Evolutionary conservation across 306 rosid genomes (phyloP).

Genomic region (Medicago arabica): DNA sequence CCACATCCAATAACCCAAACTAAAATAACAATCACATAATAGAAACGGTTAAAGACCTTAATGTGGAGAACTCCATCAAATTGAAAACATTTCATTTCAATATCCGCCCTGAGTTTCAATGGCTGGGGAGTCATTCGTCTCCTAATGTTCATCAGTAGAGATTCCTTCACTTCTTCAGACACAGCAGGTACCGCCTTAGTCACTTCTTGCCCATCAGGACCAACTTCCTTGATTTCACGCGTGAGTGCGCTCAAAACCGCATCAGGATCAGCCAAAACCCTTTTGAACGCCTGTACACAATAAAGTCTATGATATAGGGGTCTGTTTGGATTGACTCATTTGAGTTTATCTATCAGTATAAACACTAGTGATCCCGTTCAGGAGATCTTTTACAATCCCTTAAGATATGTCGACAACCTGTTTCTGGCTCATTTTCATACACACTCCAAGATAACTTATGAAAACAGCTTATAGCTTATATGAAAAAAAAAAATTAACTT

Average conservation of each 20-base stretch:
- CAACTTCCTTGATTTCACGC: conserved; percentile 80
- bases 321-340: not conserved
- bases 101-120: conserved; percentile 80
- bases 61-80: conserved; percentile 98
- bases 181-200: conserved; percentile 88
- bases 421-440: not conserved
- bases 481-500: too few relatives aligned
- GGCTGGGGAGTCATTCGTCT: conserved; percentile 99
- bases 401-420: not conserved
- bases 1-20: too few relatives aligned
- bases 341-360: not conserved
- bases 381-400: not conserved
- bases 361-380: not conserved
- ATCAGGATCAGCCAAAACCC: conserved; percentile 89
- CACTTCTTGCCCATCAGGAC: conserved; percentile 93
- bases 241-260: conserved; percentile 77
- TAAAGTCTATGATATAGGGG: not conserved
- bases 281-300: conserved; percentile 81
- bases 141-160: conserved; percentile 78
- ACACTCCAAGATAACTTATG: not conserved
- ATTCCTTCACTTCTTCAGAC: conserved; percentile 83
- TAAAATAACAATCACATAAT: not conserved
- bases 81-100: conserved; percentile 93
- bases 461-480: not conserved
- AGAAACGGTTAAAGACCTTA: conserved; percentile 57